A percentile compares a stretch with the other conserved stretches of the same genome.
phyloP scores from a whole-genome alignment of 306 rosid species.

The Quercus bicolor region DNA sequence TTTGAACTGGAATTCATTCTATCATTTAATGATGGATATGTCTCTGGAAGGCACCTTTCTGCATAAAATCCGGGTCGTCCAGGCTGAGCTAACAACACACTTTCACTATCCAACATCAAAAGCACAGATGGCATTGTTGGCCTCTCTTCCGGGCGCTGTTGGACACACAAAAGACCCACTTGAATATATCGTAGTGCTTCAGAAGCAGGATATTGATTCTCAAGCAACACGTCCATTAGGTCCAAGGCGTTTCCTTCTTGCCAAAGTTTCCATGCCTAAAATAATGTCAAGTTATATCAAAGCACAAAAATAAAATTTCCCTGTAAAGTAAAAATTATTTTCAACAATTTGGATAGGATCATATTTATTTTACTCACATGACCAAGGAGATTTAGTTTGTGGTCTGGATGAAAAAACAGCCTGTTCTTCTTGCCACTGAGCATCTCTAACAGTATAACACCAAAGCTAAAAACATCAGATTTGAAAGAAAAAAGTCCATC shows the following conservation, averaged over 20 bases:
- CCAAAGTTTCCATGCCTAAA: constrained; percentile 66
- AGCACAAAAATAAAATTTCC: neutral
- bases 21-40: constrained; percentile 26
- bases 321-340: neutral
- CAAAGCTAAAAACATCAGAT: constrained; percentile 38
- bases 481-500: constrained; percentile 42
- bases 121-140: constrained; percentile 51
- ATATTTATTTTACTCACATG: constrained; percentile 31
- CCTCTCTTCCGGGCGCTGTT: constrained; percentile 47
- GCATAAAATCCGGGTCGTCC: constrained; percentile 41
- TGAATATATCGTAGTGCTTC: constrained; percentile 42
- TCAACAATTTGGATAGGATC: neutral
- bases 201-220: neutral
- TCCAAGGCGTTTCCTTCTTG: constrained; percentile 43
- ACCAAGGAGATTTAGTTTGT: constrained; percentile 45
- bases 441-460: constrained; percentile 36
- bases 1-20: constrained; percentile 25
- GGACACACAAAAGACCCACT: constrained; percentile 52
- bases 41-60: constrained; percentile 33
- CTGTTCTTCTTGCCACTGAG: constrained; percentile 39
- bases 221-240: constrained; percentile 39
- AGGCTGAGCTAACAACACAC: constrained; percentile 31
- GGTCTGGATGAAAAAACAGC: constrained; percentile 41
- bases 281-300: neutral
- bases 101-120: constrained; percentile 42